Percentiles rank a stretch among this genome's conserved stretches.
These are phyloP conservation scores for Gnomoniopsis sp. DNA, from an alignment of 2,329 filamentous ascomycete genomes.

Conservation along the genomic window DNA sequence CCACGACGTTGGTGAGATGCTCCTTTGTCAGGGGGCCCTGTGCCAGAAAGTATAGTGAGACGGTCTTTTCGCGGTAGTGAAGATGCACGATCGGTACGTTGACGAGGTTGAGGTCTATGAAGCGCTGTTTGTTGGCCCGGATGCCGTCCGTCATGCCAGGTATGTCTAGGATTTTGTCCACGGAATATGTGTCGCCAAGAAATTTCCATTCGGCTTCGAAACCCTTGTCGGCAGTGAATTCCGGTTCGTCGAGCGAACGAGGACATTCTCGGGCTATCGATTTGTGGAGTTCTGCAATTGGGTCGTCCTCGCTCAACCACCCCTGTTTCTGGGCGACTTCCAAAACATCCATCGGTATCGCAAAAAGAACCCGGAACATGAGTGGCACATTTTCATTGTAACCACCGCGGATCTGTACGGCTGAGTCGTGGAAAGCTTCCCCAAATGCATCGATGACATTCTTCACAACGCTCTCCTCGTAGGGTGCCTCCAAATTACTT, in stretches of 20 bases:
- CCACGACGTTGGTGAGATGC: slow-evolving; percentile 3
- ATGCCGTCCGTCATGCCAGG: slow-evolving; percentile 13
- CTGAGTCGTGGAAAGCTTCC: slow-evolving; percentile 14
- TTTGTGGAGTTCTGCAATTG: slow-evolving; percentile 1
- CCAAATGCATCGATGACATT: slow-evolving; percentile 11
- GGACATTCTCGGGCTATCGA: neutral
- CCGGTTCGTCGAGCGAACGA: slow-evolving; percentile 14
- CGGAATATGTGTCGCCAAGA: neutral
- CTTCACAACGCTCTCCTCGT: slow-evolving; percentile 1
- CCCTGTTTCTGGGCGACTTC: slow-evolving; percentile 9
- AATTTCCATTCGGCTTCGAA: slow-evolving; percentile 13
- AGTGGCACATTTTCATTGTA: neutral
- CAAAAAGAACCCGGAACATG: slow-evolving; percentile 12
- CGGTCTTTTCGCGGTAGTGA: neutral
- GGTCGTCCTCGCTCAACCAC: slow-evolving; percentile 11
- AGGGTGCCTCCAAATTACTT: slow-evolving; percentile 7
- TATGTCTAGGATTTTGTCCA: slow-evolving; percentile 6
- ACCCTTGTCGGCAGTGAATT: slow-evolving; percentile 10
- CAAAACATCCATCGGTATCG: slow-evolving; percentile 12
- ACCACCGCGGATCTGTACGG: slow-evolving; percentile 11
- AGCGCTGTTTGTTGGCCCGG: slow-evolving; percentile 6
- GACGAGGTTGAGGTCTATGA: slow-evolving; percentile 4
- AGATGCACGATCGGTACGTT: slow-evolving; percentile 8
- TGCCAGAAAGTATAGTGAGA: slow-evolving; percentile 11
- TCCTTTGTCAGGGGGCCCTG: slow-evolving; percentile 14